Percentiles rank a stretch among this genome's conserved stretches.
phyloP scores from a whole-genome alignment of 805 yeast genomes.

The Ogataea corticis region DNA sequence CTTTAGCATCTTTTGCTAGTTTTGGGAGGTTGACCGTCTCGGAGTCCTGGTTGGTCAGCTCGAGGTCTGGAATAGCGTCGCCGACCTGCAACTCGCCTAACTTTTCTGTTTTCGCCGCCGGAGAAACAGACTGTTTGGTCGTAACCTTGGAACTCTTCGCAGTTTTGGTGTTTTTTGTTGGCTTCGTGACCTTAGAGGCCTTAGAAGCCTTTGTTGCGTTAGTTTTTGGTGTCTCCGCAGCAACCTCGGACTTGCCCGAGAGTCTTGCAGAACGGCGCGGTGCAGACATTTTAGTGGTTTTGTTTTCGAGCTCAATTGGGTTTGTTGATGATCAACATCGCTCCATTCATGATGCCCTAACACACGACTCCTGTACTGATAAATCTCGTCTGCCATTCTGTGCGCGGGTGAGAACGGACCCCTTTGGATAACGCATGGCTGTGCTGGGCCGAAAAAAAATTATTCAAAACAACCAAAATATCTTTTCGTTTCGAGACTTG shows the following conservation, averaged over 20 bases:
- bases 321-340: no score
- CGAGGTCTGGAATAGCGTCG: constrained; percentile 41
- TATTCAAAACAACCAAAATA: no score
- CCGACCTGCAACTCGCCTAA: constrained; percentile 15
- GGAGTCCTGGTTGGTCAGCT: constrained; percentile 61
- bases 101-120: constrained; percentile 1
- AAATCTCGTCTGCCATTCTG: neutral
- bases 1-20: constrained; percentile 34
- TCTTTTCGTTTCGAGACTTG: no score
- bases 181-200: neutral
- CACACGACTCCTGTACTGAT: no score
- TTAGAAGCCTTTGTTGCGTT: neutral
- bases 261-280: constrained; percentile 18
- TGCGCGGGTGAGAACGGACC: neutral
- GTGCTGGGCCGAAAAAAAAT: no score
- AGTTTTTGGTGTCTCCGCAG: constrained; percentile 3
- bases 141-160: neutral
- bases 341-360: no score
- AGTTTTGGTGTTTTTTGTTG: neutral
- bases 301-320: no score
- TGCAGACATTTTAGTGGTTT: neutral
- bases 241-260: constrained; percentile 5
- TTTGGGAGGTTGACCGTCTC: constrained; percentile 26
- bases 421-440: neutral
- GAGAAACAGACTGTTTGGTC: neutral